Percentiles rank a stretch among this genome's conserved stretches.
Conservation (phyloP, 129 eudicot species). For the sunflower (Helianthus annuus) region HanXRQr2.0-SUNRISE NC_035433.2:87227565-87228064, state of each 20-base stretch:
- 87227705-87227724: slow-evolving; percentile 55
- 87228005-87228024: slow-evolving; percentile 52
- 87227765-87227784: slow-evolving; percentile 63
- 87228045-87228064: slow-evolving; percentile 57
- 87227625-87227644: slow-evolving; percentile 72
- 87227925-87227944: slow-evolving; percentile 45
- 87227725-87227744: slow-evolving; percentile 89
- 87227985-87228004: slow-evolving; percentile 59
- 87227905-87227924: slow-evolving; percentile 49
- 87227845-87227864: slow-evolving; percentile 72
- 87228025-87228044: slow-evolving; percentile 44
- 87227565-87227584: slow-evolving; percentile 88
- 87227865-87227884: slow-evolving; percentile 74
- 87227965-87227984: slow-evolving; percentile 56
- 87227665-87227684: slow-evolving; percentile 89
- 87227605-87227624: slow-evolving; percentile 75
- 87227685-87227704: slow-evolving; percentile 68
- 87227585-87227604: slow-evolving; percentile 74
- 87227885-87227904: slow-evolving; percentile 59
- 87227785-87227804: slow-evolving; percentile 61
- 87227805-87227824: slow-evolving; percentile 70
- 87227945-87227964: slow-evolving; percentile 64
- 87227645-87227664: slow-evolving; percentile 77
- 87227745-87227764: slow-evolving; percentile 85
- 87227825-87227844: slow-evolving; percentile 55